These are phyloP conservation scores for Aspergillus steynii DNA, from an alignment of 495 filamentous ascomycete genomes.

Conservation along the genomic window DNA sequence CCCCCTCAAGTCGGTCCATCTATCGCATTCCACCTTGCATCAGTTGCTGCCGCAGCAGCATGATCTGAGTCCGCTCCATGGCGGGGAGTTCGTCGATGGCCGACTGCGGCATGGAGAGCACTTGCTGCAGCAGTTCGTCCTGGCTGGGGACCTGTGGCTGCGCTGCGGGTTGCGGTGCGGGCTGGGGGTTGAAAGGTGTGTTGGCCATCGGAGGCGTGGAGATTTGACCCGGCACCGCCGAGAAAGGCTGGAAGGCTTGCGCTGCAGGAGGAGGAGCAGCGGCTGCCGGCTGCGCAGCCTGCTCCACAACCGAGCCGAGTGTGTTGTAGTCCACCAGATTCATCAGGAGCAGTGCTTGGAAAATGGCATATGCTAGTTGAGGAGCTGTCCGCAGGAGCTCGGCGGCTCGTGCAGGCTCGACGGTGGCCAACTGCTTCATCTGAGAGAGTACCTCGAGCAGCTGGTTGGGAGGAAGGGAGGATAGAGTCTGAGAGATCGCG, in stretches of 20 bases:
- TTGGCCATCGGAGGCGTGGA: conserved; percentile 60
- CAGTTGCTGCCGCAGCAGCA: conserved; percentile 63
- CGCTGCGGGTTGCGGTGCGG: conserved; percentile 43
- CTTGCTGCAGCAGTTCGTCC: conserved; percentile 70
- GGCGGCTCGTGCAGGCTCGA: conserved; percentile 79
- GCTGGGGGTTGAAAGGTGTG: conserved; percentile 53
- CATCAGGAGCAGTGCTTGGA: conserved; percentile 92
- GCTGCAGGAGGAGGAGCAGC: conserved; percentile 33
- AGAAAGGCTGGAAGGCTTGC: conserved; percentile 36
- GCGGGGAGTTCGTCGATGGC: conserved; percentile 75
- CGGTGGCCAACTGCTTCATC: conserved; percentile 85
- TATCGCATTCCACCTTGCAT: conserved; percentile 48
- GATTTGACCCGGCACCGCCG: conserved; percentile 40
- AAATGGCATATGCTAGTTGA: conserved; percentile 92
- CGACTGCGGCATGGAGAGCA: conserved; percentile 72
- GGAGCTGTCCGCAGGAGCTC: conserved; percentile 87
- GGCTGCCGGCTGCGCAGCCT: conserved; percentile 42
- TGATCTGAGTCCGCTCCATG: conserved; percentile 70
- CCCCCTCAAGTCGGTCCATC: conserved; percentile 6
- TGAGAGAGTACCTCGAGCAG: conserved; percentile 92
- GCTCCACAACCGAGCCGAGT: conserved; percentile 58
- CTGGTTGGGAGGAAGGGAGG: conserved; percentile 80
- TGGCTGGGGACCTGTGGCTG: conserved; percentile 51
- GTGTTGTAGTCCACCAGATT: conserved; percentile 76
- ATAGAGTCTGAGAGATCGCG: conserved; percentile 86